phyloP scores from a whole-genome alignment of 495 filamentous ascomycete species.

The Tuber calosporum region DNA sequence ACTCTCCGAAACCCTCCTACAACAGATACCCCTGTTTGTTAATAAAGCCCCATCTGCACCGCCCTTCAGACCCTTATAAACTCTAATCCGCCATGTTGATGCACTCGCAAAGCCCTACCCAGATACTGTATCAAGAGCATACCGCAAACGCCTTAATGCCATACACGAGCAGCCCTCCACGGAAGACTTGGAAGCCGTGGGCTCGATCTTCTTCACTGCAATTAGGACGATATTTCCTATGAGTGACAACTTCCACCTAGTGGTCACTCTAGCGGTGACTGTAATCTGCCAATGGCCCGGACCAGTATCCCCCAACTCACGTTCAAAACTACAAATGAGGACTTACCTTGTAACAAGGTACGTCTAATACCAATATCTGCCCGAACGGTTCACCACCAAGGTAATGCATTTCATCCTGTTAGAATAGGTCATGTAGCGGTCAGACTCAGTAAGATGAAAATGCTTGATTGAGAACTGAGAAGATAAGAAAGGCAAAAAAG shows the following conservation, averaged over 20 bases:
- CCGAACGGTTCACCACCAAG: constrained; percentile 83
- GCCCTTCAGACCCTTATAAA: constrained; percentile 58
- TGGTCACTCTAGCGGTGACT: constrained; percentile 80
- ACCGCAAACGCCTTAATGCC: constrained; percentile 62
- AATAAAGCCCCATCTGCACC: constrained; percentile 39
- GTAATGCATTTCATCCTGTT: constrained; percentile 73
- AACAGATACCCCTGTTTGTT: constrained; percentile 65
- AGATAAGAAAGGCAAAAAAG: too few relatives aligned
- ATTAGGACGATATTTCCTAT: constrained; percentile 83
- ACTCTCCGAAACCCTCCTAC: constrained; percentile 68
- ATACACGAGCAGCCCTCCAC: constrained; percentile 56
- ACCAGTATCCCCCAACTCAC: constrained; percentile 57
- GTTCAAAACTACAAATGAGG: constrained; percentile 62
- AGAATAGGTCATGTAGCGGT: too few relatives aligned
- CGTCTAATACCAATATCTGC: constrained; percentile 71
- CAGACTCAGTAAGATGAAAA: too few relatives aligned
- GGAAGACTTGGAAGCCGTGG: constrained; percentile 56
- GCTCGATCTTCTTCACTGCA: constrained; percentile 73
- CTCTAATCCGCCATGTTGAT: constrained; percentile 71
- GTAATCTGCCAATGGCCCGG: constrained; percentile 74
- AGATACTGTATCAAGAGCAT: constrained; percentile 64
- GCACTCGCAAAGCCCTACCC: constrained; percentile 79
- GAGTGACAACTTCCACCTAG: constrained; percentile 90
- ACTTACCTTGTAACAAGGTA: constrained; percentile 70
- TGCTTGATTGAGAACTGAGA: too few relatives aligned